Conservation (phyloP, 2,329 filamentous ascomycete genomes). For the Calonectria naviculata region DNA sequence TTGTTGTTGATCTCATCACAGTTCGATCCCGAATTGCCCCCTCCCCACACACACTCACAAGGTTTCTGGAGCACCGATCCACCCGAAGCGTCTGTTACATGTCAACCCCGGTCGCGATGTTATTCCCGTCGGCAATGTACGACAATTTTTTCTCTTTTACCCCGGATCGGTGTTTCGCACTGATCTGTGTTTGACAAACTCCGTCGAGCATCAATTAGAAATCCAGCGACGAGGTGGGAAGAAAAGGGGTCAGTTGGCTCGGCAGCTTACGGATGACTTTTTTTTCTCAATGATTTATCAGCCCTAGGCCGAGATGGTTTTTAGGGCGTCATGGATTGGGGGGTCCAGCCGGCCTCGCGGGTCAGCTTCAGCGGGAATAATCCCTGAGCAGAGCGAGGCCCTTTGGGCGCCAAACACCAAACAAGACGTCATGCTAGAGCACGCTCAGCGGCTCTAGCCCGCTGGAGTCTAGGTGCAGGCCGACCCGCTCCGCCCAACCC, state of each 20-base stretch:
- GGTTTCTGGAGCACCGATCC: conserved; percentile 45
- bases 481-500: conserved; percentile 11
- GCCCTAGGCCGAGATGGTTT: not conserved
- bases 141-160: not conserved
- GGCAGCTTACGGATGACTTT: not conserved
- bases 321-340: not conserved
- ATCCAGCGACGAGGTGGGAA: not conserved
- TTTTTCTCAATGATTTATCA: not conserved
- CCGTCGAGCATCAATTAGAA: not conserved
- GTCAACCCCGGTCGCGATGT: conserved; percentile 31
- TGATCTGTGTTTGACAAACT: not conserved
- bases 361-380: conserved; percentile 3
- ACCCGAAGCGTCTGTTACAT: conserved; percentile 49
- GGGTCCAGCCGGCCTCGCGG: not conserved
- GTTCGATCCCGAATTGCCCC: not conserved
- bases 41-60: not conserved
- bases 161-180: not conserved
- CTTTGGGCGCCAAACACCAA: not conserved
- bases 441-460: not conserved
- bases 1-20: not conserved
- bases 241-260: not conserved
- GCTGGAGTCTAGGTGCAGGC: not conserved
- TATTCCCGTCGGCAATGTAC: conserved; percentile 5
- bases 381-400: not conserved
- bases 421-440: conserved; percentile 16